These are phyloP conservation scores for Apiospora saccharicola DNA, from an alignment of 2,329 filamentous ascomycete genomes.

Conservation along the genomic window DNA sequence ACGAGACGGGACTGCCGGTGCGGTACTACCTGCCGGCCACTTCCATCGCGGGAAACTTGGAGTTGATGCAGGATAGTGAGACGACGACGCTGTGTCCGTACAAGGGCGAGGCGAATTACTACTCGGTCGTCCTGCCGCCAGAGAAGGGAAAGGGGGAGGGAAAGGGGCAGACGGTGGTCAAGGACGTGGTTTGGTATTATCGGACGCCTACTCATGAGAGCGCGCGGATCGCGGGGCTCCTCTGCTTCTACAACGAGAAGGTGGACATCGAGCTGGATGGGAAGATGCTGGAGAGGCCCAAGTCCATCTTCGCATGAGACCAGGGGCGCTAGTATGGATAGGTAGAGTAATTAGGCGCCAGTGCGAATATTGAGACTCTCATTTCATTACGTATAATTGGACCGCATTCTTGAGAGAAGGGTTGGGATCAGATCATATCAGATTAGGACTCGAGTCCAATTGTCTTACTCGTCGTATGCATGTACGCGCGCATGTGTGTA, in stretches of 20 bases:
- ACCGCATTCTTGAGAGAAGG: neutral
- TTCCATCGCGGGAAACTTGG: slow-evolving; percentile 47
- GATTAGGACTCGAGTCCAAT: neutral
- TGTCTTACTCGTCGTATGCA: neutral
- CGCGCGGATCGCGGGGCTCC: slow-evolving; percentile 58
- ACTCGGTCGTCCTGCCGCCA: slow-evolving; percentile 55
- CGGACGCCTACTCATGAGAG: slow-evolving; percentile 63
- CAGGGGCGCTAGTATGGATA: neutral
- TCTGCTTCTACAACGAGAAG: slow-evolving; percentile 75
- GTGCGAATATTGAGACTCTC: neutral
- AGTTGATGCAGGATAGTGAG: slow-evolving; percentile 55
- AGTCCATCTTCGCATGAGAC: slow-evolving; percentile 35
- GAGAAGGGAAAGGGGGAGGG: slow-evolving; percentile 39
- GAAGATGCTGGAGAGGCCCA: slow-evolving; percentile 41
- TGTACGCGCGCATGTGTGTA: neutral
- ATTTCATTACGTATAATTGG: neutral
- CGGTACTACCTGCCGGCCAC: slow-evolving; percentile 67
- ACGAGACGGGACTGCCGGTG: slow-evolving; percentile 66
- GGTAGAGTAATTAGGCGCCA: neutral
- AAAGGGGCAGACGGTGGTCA: slow-evolving; percentile 29
- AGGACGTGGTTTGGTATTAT: slow-evolving; percentile 71
- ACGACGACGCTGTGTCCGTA: slow-evolving; percentile 70
- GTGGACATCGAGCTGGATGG: slow-evolving; percentile 69
- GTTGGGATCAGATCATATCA: neutral
- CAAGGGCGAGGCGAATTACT: slow-evolving; percentile 71